Evolutionary conservation across 441 rosid genomes (phyloP), one percentile per base, ranked within the genome.

Genomic region (Erodium texanum): DNA sequence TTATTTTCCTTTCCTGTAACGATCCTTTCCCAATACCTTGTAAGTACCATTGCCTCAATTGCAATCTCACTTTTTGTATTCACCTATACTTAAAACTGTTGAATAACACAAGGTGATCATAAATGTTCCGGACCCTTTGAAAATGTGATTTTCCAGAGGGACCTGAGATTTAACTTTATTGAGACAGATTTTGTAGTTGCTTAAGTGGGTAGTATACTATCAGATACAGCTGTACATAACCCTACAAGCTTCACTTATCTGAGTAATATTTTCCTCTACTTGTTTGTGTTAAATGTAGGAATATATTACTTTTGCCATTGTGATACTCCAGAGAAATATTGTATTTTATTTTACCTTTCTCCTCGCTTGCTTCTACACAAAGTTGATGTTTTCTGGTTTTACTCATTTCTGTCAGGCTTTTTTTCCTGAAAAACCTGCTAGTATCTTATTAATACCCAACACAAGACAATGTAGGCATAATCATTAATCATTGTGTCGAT

Each of bases 21-120:
- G 59, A 27, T 74, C 56, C 24, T 16, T 19, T 54, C 29, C n/a
- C 61, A 63, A 48, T 38, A 56, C 67, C 32, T 62, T 68, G 71
- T 64, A 64, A 75, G 71, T 77, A 62, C 61, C 66, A 34, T 66
- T 65, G 29, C 74, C 43, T 75, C 74, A 43, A 66, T 75, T 75
- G 71, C 65, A 71, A 62, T 71, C 64, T 9, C 72, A 68, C 59
- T 66, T 16, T 41, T 61, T 69, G 66, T 68, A 63, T 63, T 70
- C 61, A 48, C 67, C 77, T 43, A 38, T 11, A 64, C 63, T 67
- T 61, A 59, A 27, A 62, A 68, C 24, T 70, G 16, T 59, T 43
- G 48, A 67, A 63, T 64, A 32, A 38, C 34, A 67, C 54, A 16
- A 72, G 71, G 76, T 73, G 77, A 75, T 73, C 58, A 73, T 69